These are phyloP conservation scores for Histomonas meleagridis DNA, from an alignment of 208 protist species.

Conservation along the genomic window DNA sequence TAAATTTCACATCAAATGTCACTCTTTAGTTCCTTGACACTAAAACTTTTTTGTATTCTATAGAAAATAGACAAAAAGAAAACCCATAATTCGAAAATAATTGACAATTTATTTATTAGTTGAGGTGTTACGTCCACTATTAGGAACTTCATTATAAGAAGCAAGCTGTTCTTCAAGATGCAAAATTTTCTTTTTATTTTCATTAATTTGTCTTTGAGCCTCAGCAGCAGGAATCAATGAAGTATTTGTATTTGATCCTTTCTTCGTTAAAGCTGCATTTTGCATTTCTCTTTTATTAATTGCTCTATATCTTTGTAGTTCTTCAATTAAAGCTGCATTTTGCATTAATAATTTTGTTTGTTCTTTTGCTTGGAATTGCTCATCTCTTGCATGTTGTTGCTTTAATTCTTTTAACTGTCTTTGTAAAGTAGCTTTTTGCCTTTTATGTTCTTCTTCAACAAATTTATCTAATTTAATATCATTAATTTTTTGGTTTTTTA, in stretches of 20 bases:
- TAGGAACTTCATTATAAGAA: not conserved
- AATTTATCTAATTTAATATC: constrained; percentile 6
- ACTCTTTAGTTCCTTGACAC: no score
- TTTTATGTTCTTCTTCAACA: constrained; percentile 9
- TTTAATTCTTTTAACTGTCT: not conserved
- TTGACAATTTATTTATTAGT: no score
- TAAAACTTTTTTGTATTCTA: no score
- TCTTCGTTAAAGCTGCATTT: not conserved
- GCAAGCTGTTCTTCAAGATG: not conserved
- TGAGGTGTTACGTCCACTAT: no score
- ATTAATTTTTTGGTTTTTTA: constrained; percentile 2
- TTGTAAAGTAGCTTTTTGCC: not conserved
- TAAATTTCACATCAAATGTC: no score
- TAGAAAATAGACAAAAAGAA: no score
- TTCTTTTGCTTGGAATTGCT: constrained; percentile 1
- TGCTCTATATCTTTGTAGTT: not conserved
- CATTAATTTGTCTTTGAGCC: not conserved
- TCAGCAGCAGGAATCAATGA: not conserved
- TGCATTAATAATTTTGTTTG: not conserved
- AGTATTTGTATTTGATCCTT: not conserved
- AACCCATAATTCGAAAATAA: no score
- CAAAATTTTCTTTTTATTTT: constrained; percentile 29
- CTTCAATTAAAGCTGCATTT: constrained; percentile 2
- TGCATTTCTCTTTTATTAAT: not conserved
- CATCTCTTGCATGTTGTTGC: not conserved